A percentile compares a stretch with the other conserved stretches of the same genome.
Evolutionary conservation across 139 green algal species (phyloP).

Genomic region (Raphidocelis subcapitata): DNA sequence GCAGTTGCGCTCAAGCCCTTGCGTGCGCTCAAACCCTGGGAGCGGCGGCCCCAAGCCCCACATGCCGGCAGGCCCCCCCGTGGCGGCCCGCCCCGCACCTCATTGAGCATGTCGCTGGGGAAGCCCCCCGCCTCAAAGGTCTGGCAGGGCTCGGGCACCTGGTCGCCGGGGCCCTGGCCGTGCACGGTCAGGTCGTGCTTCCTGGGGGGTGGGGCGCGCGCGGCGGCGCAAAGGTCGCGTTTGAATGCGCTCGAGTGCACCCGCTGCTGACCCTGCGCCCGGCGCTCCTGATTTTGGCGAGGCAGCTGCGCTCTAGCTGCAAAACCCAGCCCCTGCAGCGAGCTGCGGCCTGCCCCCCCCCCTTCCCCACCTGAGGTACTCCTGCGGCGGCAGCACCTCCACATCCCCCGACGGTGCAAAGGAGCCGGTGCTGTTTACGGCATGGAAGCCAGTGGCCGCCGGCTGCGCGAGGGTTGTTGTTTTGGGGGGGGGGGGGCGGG

Average conservation of each 20-base stretch:
- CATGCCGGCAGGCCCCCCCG: no score
- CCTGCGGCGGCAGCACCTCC: conserved; percentile 12
- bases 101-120: conserved; percentile 69
- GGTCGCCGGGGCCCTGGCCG: conserved; percentile 32
- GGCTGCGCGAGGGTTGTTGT: not conserved
- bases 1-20: conserved; percentile 6
- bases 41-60: no score
- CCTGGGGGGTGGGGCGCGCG: conserved; percentile 45
- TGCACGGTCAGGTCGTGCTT: conserved; percentile 62
- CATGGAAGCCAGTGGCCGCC: conserved; percentile 8
- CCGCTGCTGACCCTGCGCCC: not conserved
- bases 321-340: no score
- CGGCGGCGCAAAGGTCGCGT: conserved; percentile 35
- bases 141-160: conserved; percentile 64
- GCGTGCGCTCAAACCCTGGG: not conserved
- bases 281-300: no score
- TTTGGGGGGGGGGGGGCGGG: no score
- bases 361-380: not conserved
- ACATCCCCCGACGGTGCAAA: conserved; percentile 20
- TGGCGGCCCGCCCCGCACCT: no score
- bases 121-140: conserved; percentile 77
- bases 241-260: conserved; percentile 5
- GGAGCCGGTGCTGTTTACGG: not conserved
- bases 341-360: not conserved
- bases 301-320: no score